A percentile compares a stretch with the other conserved stretches of the same genome.
These are phyloP conservation scores for Aeschynomene evenia DNA, from an alignment of 306 rosid species.

Conservation along the genomic window DNA sequence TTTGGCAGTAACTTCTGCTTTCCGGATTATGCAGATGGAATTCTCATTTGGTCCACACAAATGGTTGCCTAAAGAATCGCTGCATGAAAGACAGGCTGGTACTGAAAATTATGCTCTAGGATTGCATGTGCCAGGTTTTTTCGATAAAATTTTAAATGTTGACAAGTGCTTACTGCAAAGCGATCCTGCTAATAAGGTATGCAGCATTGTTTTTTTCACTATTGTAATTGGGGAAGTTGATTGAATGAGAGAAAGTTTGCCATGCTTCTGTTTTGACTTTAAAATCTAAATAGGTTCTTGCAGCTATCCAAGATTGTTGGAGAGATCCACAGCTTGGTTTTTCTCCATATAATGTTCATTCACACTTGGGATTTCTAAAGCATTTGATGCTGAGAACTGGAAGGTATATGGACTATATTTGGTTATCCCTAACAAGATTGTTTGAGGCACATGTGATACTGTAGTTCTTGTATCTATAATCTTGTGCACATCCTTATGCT, in stretches of 20 bases:
- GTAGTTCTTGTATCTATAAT: constrained; percentile 9
- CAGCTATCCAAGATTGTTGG: constrained; percentile 85
- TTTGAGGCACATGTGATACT: neutral
- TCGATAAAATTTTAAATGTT: constrained; percentile 71
- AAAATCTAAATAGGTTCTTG: constrained; percentile 67
- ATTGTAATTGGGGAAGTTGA: neutral
- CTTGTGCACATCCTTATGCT: neutral
- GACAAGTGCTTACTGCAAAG: constrained; percentile 80
- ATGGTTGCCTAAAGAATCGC: constrained; percentile 68
- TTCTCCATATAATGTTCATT: constrained; percentile 73
- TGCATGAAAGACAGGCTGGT: constrained; percentile 47
- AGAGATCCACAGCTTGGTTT: constrained; percentile 73
- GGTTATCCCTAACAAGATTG: neutral
- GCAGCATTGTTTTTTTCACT: neutral
- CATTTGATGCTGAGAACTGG: constrained; percentile 94
- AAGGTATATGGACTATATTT: constrained; percentile 54
- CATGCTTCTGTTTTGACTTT: constrained; percentile 44
- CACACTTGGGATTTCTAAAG: constrained; percentile 87
- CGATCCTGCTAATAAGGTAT: constrained; percentile 77
- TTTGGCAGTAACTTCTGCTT: constrained; percentile 11
- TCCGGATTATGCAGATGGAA: constrained; percentile 69
- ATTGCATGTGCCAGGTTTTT: constrained; percentile 81
- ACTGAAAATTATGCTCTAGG: constrained; percentile 63
- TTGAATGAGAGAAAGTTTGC: constrained; percentile 26
- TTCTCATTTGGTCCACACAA: constrained; percentile 81